A percentile compares a stretch with the other conserved stretches of the same genome.
Conservation (phyloP, 2,329 filamentous ascomycete species). For the Trichoderma sp. region DNA sequence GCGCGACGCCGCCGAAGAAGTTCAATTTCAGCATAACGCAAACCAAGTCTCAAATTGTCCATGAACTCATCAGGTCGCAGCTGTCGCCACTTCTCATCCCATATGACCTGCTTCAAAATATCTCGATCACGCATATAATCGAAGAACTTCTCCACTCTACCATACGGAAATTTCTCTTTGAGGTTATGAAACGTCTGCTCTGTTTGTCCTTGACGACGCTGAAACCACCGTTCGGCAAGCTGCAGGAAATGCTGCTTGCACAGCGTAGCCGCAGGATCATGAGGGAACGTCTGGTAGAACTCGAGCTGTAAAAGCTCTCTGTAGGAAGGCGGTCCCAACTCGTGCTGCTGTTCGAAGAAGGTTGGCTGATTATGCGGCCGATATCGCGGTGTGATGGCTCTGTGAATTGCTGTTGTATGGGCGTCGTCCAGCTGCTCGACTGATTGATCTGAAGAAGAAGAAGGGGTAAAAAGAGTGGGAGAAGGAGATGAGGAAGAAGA, state of each 20-base stretch:
- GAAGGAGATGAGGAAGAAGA: not conserved
- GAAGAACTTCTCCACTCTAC: not conserved
- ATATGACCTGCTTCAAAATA: not conserved
- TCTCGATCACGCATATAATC: not conserved
- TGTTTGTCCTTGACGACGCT: not conserved
- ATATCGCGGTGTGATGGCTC: not conserved
- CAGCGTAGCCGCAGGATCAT: conserved; percentile 8
- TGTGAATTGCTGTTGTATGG: not conserved
- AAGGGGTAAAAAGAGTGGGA: not conserved
- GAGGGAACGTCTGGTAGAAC: conserved; percentile 18
- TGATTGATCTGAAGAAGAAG: not conserved
- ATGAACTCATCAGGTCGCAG: not conserved
- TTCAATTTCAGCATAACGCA: not conserved
- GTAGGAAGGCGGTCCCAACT: not conserved
- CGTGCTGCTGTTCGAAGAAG: not conserved
- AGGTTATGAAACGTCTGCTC: not conserved
- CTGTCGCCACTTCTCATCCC: not conserved
- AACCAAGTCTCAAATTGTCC: not conserved
- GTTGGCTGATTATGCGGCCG: not conserved
- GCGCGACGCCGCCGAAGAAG: not conserved
- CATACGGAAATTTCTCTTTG: not conserved
- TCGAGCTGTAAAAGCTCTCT: conserved; percentile 11
- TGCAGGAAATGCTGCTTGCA: conserved; percentile 1
- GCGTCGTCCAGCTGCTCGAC: not conserved
- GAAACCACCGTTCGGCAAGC: conserved; percentile 11